Conservation (phyloP, 768 basidiomycete genomes). For the Rhodotorula graminis region DNA sequence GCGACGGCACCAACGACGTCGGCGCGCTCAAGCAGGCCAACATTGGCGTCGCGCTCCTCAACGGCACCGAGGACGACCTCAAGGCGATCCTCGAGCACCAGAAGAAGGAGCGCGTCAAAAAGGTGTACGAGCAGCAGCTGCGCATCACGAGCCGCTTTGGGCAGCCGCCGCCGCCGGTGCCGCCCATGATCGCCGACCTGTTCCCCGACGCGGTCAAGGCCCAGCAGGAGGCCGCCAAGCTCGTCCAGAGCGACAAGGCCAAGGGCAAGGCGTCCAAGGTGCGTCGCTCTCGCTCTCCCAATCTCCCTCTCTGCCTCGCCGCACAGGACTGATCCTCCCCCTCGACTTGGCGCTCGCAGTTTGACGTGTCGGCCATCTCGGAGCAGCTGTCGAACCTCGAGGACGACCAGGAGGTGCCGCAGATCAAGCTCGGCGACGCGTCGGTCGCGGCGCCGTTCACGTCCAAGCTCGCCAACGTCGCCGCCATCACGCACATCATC, state of each 20-base stretch:
- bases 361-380: slow-evolving; percentile 71
- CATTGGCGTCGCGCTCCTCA: slow-evolving; percentile 86
- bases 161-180: slow-evolving; percentile 89
- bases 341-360: slow-evolving; percentile 50
- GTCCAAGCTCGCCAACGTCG: slow-evolving; percentile 93
- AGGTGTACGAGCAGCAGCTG: slow-evolving; percentile 93
- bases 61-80: slow-evolving; percentile 85
- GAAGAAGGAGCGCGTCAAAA: slow-evolving; percentile 82
- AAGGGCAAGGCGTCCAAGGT: slow-evolving; percentile 90
- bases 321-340: slow-evolving; percentile 15
- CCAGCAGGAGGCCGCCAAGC: slow-evolving; percentile 71
- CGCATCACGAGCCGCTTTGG: slow-evolving; percentile 83
- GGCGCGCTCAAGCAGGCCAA: slow-evolving; percentile 98
- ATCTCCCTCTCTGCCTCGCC: not conserved
- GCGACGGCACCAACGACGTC: slow-evolving; percentile 98
- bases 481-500: slow-evolving; percentile 94
- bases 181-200: slow-evolving; percentile 74
- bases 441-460: slow-evolving; percentile 99
- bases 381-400: slow-evolving; percentile 88
- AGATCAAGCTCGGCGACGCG: slow-evolving; percentile 99
- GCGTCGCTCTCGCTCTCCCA: slow-evolving; percentile 47
- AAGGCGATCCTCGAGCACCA: slow-evolving; percentile 91
- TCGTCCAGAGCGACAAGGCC: slow-evolving; percentile 62
- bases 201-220: slow-evolving; percentile 87
- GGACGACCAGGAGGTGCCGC: slow-evolving; percentile 83